phyloP scores from a whole-genome alignment of 805 yeast genomes.

The Suhomyces canberraensis region DNA sequence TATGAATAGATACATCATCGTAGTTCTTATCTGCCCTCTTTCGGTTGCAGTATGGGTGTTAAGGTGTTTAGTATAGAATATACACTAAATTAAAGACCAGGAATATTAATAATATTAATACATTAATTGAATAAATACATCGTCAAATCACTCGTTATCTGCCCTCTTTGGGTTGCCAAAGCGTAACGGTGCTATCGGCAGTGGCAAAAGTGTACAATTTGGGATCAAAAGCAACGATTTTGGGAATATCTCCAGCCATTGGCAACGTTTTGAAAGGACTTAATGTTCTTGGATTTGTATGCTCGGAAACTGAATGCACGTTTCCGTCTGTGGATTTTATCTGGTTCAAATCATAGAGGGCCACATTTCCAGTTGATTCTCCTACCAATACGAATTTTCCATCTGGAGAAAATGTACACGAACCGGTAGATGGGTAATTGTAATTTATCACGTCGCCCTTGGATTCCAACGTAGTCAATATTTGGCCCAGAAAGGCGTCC shows the following conservation, averaged over 20 bases:
- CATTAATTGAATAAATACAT: no score
- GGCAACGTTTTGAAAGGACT: conserved; percentile 22
- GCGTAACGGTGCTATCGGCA: conserved; percentile 47
- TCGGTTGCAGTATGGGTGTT: no score
- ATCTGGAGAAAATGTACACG: conserved; percentile 38
- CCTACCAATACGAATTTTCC: conserved; percentile 39
- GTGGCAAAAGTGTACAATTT: conserved; percentile 58
- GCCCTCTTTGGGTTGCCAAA: conserved; percentile 46
- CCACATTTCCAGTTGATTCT: conserved; percentile 20
- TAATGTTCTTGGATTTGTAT: conserved; percentile 19
- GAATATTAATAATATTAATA: no score
- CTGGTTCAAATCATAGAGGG: conserved; percentile 27
- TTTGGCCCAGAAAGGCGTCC: conserved; percentile 67
- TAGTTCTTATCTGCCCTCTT: no score
- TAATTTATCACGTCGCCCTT: conserved; percentile 15
- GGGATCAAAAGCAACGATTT: conserved; percentile 59
- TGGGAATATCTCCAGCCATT: conserved; percentile 37
- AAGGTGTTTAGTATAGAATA: no score
- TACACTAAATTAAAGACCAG: no score
- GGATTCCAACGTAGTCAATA: conserved; percentile 27
- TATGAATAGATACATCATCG: no score
- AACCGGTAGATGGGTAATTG: conserved; percentile 32
- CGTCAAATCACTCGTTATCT: no score
- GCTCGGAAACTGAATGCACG: conserved; percentile 12
- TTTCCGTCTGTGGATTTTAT: conserved; percentile 22